Evolutionary conservation across 306 rosid species (phyloP).

Genomic region (Corylus avellana): DNA sequence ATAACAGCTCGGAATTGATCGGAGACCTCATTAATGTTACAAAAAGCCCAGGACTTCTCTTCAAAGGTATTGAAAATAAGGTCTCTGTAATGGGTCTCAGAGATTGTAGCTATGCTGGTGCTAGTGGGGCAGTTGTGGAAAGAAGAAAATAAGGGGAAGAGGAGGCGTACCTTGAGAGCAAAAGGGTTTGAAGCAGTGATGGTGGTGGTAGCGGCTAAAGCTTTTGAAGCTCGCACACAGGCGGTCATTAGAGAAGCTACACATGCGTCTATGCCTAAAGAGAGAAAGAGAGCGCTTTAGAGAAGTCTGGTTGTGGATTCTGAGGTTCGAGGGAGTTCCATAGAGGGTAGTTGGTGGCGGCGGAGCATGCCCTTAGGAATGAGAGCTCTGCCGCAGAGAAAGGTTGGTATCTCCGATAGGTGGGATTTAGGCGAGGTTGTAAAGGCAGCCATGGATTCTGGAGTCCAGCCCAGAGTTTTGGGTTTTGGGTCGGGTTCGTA

Average conservation of each 20-base stretch:
- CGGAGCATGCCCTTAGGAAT: not conserved
- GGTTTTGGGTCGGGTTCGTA: not conserved
- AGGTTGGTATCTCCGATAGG: not conserved
- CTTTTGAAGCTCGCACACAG: conserved; percentile 61
- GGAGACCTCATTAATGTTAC: conserved; percentile 25
- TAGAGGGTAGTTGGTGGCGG: not conserved
- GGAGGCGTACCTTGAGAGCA: conserved; percentile 48
- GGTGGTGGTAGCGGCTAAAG: conserved; percentile 29
- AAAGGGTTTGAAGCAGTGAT: conserved; percentile 18
- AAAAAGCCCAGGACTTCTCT: conserved; percentile 43
- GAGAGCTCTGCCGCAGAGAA: conserved; percentile 1
- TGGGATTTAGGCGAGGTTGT: not conserved
- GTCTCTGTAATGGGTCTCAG: conserved; percentile 36
- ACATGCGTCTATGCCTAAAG: conserved; percentile 16
- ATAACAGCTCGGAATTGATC: conserved; percentile 48
- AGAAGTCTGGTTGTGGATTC: not conserved
- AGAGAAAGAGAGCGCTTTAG: not conserved
- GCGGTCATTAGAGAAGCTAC: conserved; percentile 57
- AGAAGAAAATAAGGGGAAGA: conserved; percentile 43
- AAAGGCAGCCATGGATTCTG: conserved; percentile 10
- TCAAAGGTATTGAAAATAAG: conserved; percentile 47
- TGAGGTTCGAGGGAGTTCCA: not conserved
- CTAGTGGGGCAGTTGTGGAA: conserved; percentile 25
- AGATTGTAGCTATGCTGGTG: conserved; percentile 7
- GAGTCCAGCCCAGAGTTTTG: not conserved